Evolutionary conservation across 1,139 yeast species (phyloP).

Genomic region (Williopsis jadinii): DNA sequence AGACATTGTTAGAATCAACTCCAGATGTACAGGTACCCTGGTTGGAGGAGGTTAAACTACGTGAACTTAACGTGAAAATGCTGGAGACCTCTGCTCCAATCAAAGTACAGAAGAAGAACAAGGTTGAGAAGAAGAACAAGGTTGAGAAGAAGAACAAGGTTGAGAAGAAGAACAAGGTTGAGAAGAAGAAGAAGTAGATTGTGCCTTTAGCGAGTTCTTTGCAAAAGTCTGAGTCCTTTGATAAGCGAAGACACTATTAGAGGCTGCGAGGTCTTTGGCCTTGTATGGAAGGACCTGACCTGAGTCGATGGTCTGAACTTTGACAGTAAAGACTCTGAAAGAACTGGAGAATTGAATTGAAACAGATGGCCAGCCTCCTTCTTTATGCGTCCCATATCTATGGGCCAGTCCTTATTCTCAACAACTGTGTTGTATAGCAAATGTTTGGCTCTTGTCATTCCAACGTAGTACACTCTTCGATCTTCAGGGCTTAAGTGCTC

Average conservation of each 20-base stretch:
- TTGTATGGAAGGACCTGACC: not conserved
- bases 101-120: conserved; percentile 8
- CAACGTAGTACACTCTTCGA: conserved; percentile 50
- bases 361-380: not conserved
- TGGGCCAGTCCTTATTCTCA: conserved; percentile 1
- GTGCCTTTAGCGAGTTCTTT: not conserved
- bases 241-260: not conserved
- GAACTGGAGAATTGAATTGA: not conserved
- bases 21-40: conserved; percentile 38
- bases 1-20: conserved; percentile 26
- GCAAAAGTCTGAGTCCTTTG: not conserved
- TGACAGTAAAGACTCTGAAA: not conserved
- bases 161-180: conserved; percentile 1
- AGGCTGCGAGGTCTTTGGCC: not conserved
- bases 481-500: conserved; percentile 9
- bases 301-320: not conserved
- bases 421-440: conserved; percentile 36
- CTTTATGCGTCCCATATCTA: conserved; percentile 1
- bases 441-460: conserved; percentile 54
- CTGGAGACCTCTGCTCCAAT: conserved; percentile 27
- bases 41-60: conserved; percentile 31
- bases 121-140: no score
- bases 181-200: not conserved
- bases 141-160: conserved; percentile 7
- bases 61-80: conserved; percentile 30